A percentile compares a stretch with the other conserved stretches of the same genome.
These are phyloP conservation scores for Leccinum angustisporum DNA, from an alignment of 1,284 basidiomycete genomes.

Conservation along the genomic window DNA sequence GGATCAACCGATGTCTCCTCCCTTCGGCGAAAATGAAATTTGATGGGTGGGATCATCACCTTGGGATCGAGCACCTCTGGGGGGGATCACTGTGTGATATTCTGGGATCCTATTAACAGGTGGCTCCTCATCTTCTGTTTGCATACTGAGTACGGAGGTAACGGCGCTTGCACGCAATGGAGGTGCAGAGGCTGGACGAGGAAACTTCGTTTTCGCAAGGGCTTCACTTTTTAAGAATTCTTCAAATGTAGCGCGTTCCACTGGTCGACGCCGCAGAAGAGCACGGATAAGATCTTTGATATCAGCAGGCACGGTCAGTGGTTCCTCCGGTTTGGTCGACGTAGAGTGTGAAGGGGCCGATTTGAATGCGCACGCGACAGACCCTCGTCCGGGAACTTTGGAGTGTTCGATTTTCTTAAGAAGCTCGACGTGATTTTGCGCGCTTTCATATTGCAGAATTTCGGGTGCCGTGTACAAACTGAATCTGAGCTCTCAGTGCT, in stretches of 20 bases:
- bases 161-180: slow-evolving; percentile 16
- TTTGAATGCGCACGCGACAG: slow-evolving; percentile 36
- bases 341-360: slow-evolving; percentile 17
- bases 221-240: slow-evolving; percentile 89
- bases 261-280: slow-evolving; percentile 82
- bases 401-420: slow-evolving; percentile 89
- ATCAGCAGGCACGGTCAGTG: slow-evolving; percentile 70
- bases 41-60: slow-evolving; percentile 75
- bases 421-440: slow-evolving; percentile 94
- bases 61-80: slow-evolving; percentile 75
- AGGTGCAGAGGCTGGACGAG: slow-evolving; percentile 40
- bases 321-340: slow-evolving; percentile 36
- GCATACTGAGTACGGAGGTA: slow-evolving; percentile 18
- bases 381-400: slow-evolving; percentile 89
- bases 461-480: slow-evolving; percentile 99
- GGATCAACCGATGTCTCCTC: slow-evolving; percentile 24
- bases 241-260: slow-evolving; percentile 86
- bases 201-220: slow-evolving; percentile 78
- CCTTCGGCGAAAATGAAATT: slow-evolving; percentile 63
- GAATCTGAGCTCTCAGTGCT: slow-evolving; percentile 14
- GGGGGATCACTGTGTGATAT: slow-evolving; percentile 63
- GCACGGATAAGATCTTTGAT: slow-evolving; percentile 87
- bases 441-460: slow-evolving; percentile 95
- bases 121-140: slow-evolving; percentile 32
- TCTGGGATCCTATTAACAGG: slow-evolving; percentile 49